These are phyloP conservation scores for Diacronema lutheri DNA, from an alignment of 78 protist species.

Conservation along the genomic window DNA sequence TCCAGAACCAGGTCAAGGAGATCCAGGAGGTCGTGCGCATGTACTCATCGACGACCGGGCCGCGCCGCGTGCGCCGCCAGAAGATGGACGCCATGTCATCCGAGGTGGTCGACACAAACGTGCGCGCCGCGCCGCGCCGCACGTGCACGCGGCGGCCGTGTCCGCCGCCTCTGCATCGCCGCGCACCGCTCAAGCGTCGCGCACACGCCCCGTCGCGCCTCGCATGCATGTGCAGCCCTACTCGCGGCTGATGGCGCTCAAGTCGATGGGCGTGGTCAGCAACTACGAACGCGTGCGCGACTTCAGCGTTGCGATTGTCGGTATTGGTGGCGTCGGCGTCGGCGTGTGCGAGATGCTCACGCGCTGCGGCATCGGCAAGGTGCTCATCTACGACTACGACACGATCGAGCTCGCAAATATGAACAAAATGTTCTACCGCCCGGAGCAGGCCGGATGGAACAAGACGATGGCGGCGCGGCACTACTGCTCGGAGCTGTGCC, in stretches of 20 bases:
- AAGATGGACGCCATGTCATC: background rate
- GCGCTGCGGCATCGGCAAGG: conserved; percentile 93
- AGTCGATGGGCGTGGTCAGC: conserved; percentile 1
- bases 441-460: conserved; percentile 80
- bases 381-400: conserved; percentile 89
- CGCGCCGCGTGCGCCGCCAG: conserved; percentile 1
- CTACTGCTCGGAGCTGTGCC: conserved; percentile 68
- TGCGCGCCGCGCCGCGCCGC: background rate
- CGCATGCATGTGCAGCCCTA: conserved; percentile 74
- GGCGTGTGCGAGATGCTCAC: conserved; percentile 92
- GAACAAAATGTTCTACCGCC: conserved; percentile 88
- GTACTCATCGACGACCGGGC: conserved; percentile 10
- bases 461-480: conserved; percentile 28
- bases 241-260: conserved; percentile 8
- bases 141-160: too few species aligned
- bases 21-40: conserved; percentile 18
- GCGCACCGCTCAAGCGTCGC: too few species aligned
- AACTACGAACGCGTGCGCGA: conserved; percentile 61
- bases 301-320: conserved; percentile 69
- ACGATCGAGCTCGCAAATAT: conserved; percentile 92
- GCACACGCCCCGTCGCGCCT: conserved; percentile 36
- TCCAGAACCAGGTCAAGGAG: conserved; percentile 23
- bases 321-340: conserved; percentile 82
- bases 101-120: conserved; percentile 66
- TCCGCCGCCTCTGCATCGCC: too few species aligned